Evolutionary conservation across 1,139 yeast genomes (phyloP), one percentile per base, ranked within the genome.

Genomic region (Kurtzmaniella quercitrusa): DNA sequence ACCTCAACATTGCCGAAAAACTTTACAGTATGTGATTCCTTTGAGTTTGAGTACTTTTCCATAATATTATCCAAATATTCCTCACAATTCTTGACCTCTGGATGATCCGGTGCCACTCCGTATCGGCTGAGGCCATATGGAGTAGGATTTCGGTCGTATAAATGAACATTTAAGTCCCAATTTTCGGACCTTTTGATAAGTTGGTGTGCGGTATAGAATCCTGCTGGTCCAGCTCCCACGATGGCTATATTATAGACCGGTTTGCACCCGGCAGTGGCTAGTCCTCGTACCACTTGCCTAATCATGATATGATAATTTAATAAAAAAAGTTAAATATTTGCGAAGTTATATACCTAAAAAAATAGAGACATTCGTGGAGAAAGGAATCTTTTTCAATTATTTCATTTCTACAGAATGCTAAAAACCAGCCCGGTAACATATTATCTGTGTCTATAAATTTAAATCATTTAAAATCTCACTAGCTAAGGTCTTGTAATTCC

Each of bases 51-150:
- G 28, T 17, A 55, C 23, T 54, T 67, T 20, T 55, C 49, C 56
- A 84, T 84, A 22, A 85, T 75, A 45, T 82, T 80, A 5, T 74
- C 74, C 57, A 94, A 82, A 44, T 89, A 83, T 19, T 86, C 94
- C 59, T 88, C 89, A 55, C 94, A 85, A 48, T 82, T 82, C 60
- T 93, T 93, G 33, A 93, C 98, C 56, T 93, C 98, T 0, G 97
- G 96, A 61, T 93, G 98, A 63, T 93, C 99, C 1, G 99, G 99
- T 0, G 98, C 98, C n/a, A 93, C 98, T 1, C 99, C 99, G 57
- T 80, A 91, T 36, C 99, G 65, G 39, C 93, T 82, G 33, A 93
- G 69, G 0, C 99, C 99, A 64, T 77, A 93, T 0, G 98, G 98
- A 2, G 91, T 82, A 0, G 98, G 96, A 32, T 84, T 67, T 46